A percentile compares a stretch with the other conserved stretches of the same genome.
Evolutionary conservation across 345 rosid genomes (phyloP).

Genomic region (Abelmoschus esculentus): DNA sequence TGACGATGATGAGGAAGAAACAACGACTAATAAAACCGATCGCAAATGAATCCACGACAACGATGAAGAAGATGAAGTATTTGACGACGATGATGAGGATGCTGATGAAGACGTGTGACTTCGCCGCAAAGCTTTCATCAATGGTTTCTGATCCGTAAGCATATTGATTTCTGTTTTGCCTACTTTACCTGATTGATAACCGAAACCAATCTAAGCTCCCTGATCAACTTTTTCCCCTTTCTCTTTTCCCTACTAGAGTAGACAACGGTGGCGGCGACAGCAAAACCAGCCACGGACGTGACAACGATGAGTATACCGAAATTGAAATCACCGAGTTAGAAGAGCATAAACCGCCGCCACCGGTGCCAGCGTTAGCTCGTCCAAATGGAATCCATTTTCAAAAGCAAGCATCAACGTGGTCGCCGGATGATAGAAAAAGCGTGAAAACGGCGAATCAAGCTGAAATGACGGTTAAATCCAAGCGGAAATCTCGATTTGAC

Average conservation of each 20-base stretch:
- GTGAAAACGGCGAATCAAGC: constrained; percentile 24
- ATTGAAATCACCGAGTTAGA: constrained; percentile 33
- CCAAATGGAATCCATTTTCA: constrained; percentile 44
- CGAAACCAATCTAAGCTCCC: constrained; percentile 7
- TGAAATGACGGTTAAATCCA: constrained; percentile 14
- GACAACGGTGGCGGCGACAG: constrained; percentile 55
- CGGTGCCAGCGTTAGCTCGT: constrained; percentile 33
- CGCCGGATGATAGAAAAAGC: constrained; percentile 28
- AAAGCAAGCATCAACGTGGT: constrained; percentile 21
- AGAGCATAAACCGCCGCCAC: constrained; percentile 40
- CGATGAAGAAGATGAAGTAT: constrained; percentile 34
- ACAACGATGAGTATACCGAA: constrained; percentile 57
- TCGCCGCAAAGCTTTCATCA: constrained; percentile 53
- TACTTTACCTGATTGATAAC: constrained; percentile 9
- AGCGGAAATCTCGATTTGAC: constrained; percentile 13
- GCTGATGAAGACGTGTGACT: constrained; percentile 44
- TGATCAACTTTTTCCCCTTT: too few relatives aligned
- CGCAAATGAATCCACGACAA: constrained; percentile 64
- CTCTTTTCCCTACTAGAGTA: constrained; percentile 49
- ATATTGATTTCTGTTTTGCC: constrained; percentile 17
- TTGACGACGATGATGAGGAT: constrained; percentile 27
- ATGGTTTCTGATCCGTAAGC: constrained; percentile 43
- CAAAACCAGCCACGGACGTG: constrained; percentile 68
- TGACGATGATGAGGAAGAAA: constrained; percentile 36
- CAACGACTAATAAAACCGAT: constrained; percentile 50